These are phyloP conservation scores for Gossypium aridum DNA, from an alignment of 441 rosid genomes.

Conservation along the genomic window DNA sequence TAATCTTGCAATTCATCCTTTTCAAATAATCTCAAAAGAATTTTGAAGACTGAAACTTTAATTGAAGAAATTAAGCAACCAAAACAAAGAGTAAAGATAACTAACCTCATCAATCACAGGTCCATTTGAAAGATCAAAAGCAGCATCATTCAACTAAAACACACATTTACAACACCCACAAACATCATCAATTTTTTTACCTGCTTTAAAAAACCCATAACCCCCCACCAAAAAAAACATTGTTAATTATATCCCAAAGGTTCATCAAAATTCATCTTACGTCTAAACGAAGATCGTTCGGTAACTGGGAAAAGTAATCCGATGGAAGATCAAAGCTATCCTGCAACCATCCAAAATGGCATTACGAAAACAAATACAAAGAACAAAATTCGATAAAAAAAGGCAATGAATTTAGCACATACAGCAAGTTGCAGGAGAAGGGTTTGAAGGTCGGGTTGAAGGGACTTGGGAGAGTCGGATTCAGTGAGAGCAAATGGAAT, in stretches of 20 bases:
- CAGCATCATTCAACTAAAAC: conserved; percentile 79
- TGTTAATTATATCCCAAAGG: neutral
- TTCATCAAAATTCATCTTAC: conserved; percentile 28
- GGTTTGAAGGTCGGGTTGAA: conserved; percentile 33
- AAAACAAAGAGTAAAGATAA: neutral
- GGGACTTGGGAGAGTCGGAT: conserved; percentile 61
- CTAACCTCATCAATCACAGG: conserved; percentile 73
- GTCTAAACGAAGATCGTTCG: conserved; percentile 77
- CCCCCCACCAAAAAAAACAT: neutral
- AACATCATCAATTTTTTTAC: conserved; percentile 2
- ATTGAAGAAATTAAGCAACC: neutral
- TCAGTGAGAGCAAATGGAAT: conserved; percentile 57
- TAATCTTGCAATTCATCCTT: conserved; percentile 2
- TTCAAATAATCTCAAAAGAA: neutral
- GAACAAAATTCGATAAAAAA: neutral
- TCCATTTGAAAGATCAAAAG: conserved; percentile 92
- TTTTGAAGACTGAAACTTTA: neutral
- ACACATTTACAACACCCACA: conserved; percentile 10
- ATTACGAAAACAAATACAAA: neutral
- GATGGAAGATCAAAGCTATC: conserved; percentile 75
- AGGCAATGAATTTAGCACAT: conserved; percentile 8
- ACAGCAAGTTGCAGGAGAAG: conserved; percentile 66
- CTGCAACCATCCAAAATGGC: conserved; percentile 31
- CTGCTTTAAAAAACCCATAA: neutral
- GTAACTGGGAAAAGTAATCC: conserved; percentile 63